These are phyloP conservation scores for Cytospora piceicola DNA, from an alignment of 2,329 filamentous ascomycete genomes.

Conservation along the genomic window DNA sequence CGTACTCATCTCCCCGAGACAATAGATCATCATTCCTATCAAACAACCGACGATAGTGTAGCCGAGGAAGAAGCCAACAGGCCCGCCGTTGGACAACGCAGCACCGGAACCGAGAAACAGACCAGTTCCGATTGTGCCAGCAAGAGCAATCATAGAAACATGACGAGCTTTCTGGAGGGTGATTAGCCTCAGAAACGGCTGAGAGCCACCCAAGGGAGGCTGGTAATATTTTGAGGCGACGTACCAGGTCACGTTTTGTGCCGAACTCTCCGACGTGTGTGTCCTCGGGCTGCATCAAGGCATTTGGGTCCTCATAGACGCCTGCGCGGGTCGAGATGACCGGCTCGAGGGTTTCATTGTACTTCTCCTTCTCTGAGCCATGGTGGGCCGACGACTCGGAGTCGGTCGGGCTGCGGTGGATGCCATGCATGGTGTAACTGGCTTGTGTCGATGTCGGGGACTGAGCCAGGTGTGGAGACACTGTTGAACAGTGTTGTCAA, in stretches of 20 bases:
- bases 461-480: slow-evolving; percentile 1
- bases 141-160: slow-evolving; percentile 44
- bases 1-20: slow-evolving; percentile 58
- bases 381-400: slow-evolving; percentile 17
- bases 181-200: not conserved
- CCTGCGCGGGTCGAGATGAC: slow-evolving; percentile 13
- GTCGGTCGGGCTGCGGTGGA: slow-evolving; percentile 20
- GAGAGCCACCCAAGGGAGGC: not conserved
- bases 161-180: slow-evolving; percentile 32
- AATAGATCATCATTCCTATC: slow-evolving; percentile 62
- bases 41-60: slow-evolving; percentile 62
- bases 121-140: slow-evolving; percentile 48
- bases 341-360: slow-evolving; percentile 14
- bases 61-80: slow-evolving; percentile 60
- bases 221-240: not conserved
- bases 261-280: slow-evolving; percentile 27
- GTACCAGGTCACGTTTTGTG: slow-evolving; percentile 29
- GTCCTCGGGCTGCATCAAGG: slow-evolving; percentile 23
- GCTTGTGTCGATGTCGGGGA: not conserved
- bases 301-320: slow-evolving; percentile 25
- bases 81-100: slow-evolving; percentile 62
- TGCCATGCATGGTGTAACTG: slow-evolving; percentile 25
- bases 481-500: slow-evolving; percentile 1
- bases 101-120: slow-evolving; percentile 66
- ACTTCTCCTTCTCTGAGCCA: slow-evolving; percentile 27